Percentiles rank a stretch among this genome's conserved stretches.
Conservation (phyloP, 208 protist genomes). For the Angomonas deanei region DNA sequence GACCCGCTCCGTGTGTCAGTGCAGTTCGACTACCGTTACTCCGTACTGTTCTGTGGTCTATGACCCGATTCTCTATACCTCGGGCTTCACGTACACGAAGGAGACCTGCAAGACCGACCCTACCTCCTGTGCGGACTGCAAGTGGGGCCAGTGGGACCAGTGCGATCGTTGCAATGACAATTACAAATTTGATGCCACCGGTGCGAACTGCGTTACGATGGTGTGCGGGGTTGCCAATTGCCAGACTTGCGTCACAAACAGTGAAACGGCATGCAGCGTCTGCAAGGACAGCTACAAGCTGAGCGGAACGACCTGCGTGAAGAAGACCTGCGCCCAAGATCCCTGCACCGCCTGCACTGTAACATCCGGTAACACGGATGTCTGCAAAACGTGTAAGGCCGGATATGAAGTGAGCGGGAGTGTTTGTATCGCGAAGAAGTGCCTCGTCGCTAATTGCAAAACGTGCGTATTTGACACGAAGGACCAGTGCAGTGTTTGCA, state of each 20-base stretch:
- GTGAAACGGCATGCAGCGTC: background rate
- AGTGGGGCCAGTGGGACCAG: background rate
- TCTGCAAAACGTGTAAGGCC: background rate
- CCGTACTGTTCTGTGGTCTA: background rate
- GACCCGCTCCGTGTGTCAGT: background rate
- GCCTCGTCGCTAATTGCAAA: too few species aligned
- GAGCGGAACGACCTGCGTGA: background rate
- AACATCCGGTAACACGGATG: background rate
- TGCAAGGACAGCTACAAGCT: background rate
- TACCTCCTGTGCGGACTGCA: background rate
- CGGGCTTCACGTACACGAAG: background rate
- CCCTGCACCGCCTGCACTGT: background rate
- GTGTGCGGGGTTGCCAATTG: background rate
- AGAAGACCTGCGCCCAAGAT: background rate
- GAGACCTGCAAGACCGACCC: background rate
- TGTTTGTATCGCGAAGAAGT: too few species aligned
- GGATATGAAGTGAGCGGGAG: background rate
- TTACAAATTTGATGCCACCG: background rate
- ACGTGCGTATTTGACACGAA: too few species aligned
- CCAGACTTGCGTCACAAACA: background rate
- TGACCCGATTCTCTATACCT: background rate
- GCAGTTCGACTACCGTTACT: background rate
- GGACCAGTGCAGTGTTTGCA: too few species aligned
- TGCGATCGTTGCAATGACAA: background rate
- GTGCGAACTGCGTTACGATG: background rate